Evolutionary conservation across 805 yeast genomes (phyloP).

Genomic region (Spathaspora sp.): DNA sequence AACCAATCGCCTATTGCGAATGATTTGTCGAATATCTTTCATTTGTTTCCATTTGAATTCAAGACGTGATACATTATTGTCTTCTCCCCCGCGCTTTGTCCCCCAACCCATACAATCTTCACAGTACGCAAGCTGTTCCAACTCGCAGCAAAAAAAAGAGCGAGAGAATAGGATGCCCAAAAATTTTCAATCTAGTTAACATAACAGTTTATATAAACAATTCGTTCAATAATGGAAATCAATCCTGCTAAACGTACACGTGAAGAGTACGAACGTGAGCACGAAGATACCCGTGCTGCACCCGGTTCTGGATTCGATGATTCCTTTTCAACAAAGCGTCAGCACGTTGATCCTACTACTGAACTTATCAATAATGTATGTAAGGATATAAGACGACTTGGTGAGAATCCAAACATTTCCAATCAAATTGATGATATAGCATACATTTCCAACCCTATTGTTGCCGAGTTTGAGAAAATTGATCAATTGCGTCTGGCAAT

Average conservation of each 20-base stretch:
- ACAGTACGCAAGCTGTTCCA: neutral
- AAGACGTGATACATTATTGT: too few relatives aligned
- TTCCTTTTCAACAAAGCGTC: conserved; percentile 23
- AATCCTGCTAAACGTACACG: conserved; percentile 23
- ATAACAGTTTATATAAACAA: neutral
- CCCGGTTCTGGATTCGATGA: neutral
- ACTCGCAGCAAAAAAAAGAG: neutral
- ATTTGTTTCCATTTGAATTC: neutral
- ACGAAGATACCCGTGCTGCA: neutral
- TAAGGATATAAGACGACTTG: conserved; percentile 42
- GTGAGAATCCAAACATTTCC: conserved; percentile 37
- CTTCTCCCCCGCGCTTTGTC: too few relatives aligned
- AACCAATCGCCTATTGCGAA: conserved; percentile 10
- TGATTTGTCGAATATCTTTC: conserved; percentile 4
- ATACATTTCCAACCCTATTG: conserved; percentile 63
- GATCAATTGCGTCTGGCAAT: conserved; percentile 57
- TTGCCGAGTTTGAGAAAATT: conserved; percentile 60
- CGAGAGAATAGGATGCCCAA: too few relatives aligned
- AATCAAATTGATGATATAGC: conserved; percentile 51
- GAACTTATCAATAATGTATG: conserved; percentile 42
- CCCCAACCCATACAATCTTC: too few relatives aligned
- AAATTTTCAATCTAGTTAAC: neutral
- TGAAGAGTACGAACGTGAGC: conserved; percentile 25
- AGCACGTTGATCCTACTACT: conserved; percentile 36
- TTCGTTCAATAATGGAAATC: conserved; percentile 6